Base-by-base conservation (phyloP, 768 basidiomycete genomes). In the Zangia roseola region DNA sequence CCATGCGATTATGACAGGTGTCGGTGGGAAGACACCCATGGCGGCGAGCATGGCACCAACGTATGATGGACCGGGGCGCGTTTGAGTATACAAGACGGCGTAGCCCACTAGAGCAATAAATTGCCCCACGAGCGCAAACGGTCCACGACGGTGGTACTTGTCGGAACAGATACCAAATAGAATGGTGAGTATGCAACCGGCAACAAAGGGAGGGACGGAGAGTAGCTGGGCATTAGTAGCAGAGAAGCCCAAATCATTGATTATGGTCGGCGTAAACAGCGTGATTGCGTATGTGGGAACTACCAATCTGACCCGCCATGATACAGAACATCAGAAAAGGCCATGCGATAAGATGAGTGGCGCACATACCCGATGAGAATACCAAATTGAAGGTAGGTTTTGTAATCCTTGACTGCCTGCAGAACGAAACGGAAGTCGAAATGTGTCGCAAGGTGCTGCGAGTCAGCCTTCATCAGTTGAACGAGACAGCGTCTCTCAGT, bases 1-100 rank as follows among this genome's bases (percentile, higher is more conserved):
- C 80, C 80, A 82, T 21, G 78, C 76, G 5, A 81, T 56, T 19
- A 58, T 55, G 13, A 79, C 61, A 13, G 56, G 65, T 33, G 78
- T 65, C 4, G 69, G 71, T 0, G 80, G 76, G 53, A 68, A 80
- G 1, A 77, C 71, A 13, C 79, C 80, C 17, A 69, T 62, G 5
- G 78, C 74, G 17, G 76, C 74, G 34, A 81, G 58, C 24, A 80
- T 54, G 9, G 75, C 67, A 6, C 74, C 80, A 17, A 64, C 60
- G 52, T 81, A 81, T 9, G 58, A 59, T 19, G 40, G 13, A 6
- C 25, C 53, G 3, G 56, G 24, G 13, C 20, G 20, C 6, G 35
- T 35, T 36, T 48, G 50, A 3, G 62, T 60, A 50, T 76, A 76
- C 21, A 76, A 58, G 12, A 79, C 50, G 47, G 77, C 68, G 49